Evolutionary conservation across 768 basidiomycete genomes (phyloP), one percentile per base, ranked within the genome.

Genomic region (Tubosaeta brunneosetosa): DNA sequence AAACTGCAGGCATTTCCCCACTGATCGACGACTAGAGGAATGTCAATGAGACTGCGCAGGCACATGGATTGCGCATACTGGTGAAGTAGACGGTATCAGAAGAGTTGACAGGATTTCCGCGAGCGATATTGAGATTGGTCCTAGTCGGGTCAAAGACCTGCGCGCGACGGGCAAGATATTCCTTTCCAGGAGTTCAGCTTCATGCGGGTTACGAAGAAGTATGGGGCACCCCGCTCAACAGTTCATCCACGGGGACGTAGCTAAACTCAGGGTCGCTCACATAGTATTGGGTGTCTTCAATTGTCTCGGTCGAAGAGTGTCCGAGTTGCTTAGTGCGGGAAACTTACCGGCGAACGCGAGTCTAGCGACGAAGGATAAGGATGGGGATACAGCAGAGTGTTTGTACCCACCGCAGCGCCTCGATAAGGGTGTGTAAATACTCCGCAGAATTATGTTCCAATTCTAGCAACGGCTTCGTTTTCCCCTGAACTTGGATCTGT

Each of bases 1-100:
- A 79, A 88, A 67, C 91, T 93, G 68, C 89, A 91, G 10, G 87
- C 89, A 67, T 91, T 93, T 3, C 91, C 91, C 87, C 86, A 90
- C 63, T 87, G 84, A 64, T 93, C 91, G 8, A 83, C 77, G 4
- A 89, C 90, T 88, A 52, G 33, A n/a, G n/a, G 27, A 29, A 32
- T 38, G 40, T 52, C 17, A 49, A 13, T 52, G 13, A 37, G 47
- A 51, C 11, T 31, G 43, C 43, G 47, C 19, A 7, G n/a, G 17
- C 22, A 13, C 7, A 11, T 29, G 44, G 19, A 33, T n/a, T n/a
- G 17, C 42, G 17, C 67, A 57, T 68, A 82, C 88, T 88, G 7
- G 93, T 84, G 64, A 98, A 94, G 65, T 97, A 97, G 13, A 97
- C 92, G 0, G 95, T 97, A 67, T 99, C 95, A 1, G 91, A 90